Base-by-base conservation (phyloP, 495 filamentous ascomycete species). In the Talaromyces trachyspermus region DNA sequence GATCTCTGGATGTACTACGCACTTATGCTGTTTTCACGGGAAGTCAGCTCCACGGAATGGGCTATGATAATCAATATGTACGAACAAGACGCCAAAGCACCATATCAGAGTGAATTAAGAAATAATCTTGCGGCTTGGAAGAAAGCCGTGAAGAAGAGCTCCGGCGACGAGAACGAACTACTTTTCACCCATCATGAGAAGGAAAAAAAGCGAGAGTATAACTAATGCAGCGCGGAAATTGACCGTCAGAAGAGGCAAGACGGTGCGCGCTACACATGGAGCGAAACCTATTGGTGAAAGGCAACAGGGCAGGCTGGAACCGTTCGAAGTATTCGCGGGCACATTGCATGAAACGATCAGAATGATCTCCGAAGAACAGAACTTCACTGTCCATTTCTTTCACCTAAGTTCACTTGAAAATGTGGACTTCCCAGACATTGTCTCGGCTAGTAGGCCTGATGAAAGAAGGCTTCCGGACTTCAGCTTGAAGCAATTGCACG, bases 361-460 rank as follows among this genome's bases (percentile, higher is more conserved):
- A 17, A 76, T 92, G 49, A 80, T 95, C 30, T 83, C 84, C 40
- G 85, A 85, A 50, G 91, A 97, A 67, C 91, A 97, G 62, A 95
- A 95, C 57, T 97, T 96, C 55, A 69, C 95, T 22, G 80, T 94
- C 18, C 86, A 92, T 46, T 92, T 95, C 65, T 97, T 96, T 71
- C 89, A 95, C 47, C 75, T 92, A 7, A 84, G 81, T 26, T 92
- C 88, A 12, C 70, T 87, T 10, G 78, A 84, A 45, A 81, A 75
- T 11, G 65, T 74, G 11, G 90, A 96, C 53, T 97, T 95, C 54
- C 71, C 82, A 1, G 91, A 97, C 37, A 74, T 87, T 2, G 80
- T 95, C 15, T 67, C 74, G 17, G 70, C 76, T 4, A 73, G 77
- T 2, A 63, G 70, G 43, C 89, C 89, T 2, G 79, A 83, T n/a